Evolutionary conservation across 2,329 filamentous ascomycete genomes (phyloP), one percentile per base, ranked within the genome.

Genomic region (Fusarium sp.): DNA sequence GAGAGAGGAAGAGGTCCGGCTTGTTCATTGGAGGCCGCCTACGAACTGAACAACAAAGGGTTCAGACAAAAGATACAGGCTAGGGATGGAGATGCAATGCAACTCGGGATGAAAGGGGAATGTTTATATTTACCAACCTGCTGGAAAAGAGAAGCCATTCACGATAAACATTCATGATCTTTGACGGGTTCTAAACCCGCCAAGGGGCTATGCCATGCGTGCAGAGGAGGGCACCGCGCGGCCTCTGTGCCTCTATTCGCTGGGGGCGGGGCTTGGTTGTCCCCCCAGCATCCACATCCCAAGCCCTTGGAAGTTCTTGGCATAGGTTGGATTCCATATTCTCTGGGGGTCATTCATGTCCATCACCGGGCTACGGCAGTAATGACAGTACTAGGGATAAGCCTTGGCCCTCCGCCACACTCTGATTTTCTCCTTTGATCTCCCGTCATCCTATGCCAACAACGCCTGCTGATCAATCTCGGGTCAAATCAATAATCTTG

Each of bases 351-450:
- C 22, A 40, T 47, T 30, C 38, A 33, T 30, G 47, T 15, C 37
- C 63, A 57, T 27, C 37, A n/a, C 40, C 32, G 38, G 25, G 47
- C 32, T 30, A 68, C 67, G 64, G 47, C 38, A 65, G 35, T 17
- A 7, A 7, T 37, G 35, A 17, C 14, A 17, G 35, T 45, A 20
- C 35, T 61, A 9, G 35, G 65, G 11, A 38, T 37, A 33, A 70
- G 63, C 63, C 60, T 38, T 63, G 60, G 22, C 71, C 57, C 67
- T 74, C 71, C 65, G 69, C 72, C 71, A 74, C 71, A 74, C 47
- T 66, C 65, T 68, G 67, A 68, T 73, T 58, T 73, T 65, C 54
- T 27, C 43, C 57, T 68, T 45, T 32, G n/a, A 22, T 17, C 32
- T 61, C 38, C 27, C 54, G 52, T 47, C 58, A 70, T 71, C 62